Evolutionary conservation across 2,329 filamentous ascomycete genomes (phyloP).

Genomic region (Pyrenophora tritici-repentis): DNA sequence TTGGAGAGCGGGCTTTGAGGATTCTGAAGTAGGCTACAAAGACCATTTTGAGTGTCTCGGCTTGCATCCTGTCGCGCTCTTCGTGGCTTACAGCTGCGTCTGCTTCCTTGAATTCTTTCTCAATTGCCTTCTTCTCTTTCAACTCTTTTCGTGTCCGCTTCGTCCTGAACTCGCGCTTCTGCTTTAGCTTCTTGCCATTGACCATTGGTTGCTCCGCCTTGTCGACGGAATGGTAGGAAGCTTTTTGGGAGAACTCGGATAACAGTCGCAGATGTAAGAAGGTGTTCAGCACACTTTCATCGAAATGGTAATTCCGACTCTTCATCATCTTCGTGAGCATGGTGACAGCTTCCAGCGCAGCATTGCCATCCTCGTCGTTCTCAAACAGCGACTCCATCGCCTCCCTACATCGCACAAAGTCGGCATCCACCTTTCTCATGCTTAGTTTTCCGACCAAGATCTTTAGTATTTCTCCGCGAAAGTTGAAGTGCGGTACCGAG

Average conservation of each 20-base stretch:
- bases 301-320: constrained; percentile 76
- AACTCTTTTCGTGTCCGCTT: constrained; percentile 83
- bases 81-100: constrained; percentile 91
- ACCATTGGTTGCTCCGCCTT: constrained; percentile 54
- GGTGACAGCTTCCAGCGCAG: constrained; percentile 83
- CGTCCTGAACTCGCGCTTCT: constrained; percentile 83
- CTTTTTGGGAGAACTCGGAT: constrained; percentile 84
- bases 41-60: constrained; percentile 92
- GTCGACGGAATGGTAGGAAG: constrained; percentile 77
- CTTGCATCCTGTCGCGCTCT: constrained; percentile 90
- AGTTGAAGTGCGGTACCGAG: constrained; percentile 95
- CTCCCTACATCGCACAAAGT: constrained; percentile 77
- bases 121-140: constrained; percentile 83
- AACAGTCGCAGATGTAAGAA: constrained; percentile 89
- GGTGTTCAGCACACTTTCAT: constrained; percentile 85
- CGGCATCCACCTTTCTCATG: constrained; percentile 69
- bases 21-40: constrained; percentile 96
- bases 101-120: constrained; percentile 91
- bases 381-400: constrained; percentile 81
- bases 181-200: constrained; percentile 65
- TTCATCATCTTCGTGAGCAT: constrained; percentile 96
- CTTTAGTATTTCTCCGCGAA: constrained; percentile 82
- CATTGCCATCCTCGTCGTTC: constrained; percentile 86
- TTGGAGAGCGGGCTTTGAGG: constrained; percentile 77
- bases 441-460: constrained; percentile 86